These are phyloP conservation scores for Rutstroemia sydowiana DNA, from an alignment of 2,329 filamentous ascomycete species.

Conservation along the genomic window DNA sequence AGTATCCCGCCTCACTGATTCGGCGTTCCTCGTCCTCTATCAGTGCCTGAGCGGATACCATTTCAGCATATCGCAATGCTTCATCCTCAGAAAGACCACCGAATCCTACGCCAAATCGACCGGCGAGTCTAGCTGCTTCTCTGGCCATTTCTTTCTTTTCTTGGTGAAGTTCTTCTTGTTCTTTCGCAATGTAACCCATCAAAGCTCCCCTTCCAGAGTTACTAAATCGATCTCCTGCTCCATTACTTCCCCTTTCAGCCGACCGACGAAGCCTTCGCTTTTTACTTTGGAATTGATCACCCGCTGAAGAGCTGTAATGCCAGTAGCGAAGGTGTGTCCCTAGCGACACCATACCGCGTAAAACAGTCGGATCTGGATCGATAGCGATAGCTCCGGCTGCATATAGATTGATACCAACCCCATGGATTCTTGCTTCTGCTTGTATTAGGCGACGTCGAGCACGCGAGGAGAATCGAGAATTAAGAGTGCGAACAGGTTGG, in stretches of 20 bases:
- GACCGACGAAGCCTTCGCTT: slow-evolving; percentile 73
- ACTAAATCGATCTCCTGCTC: slow-evolving; percentile 47
- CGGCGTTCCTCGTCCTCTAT: slow-evolving; percentile 49
- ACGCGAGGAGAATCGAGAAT: slow-evolving; percentile 74
- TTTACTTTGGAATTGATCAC: slow-evolving; percentile 64
- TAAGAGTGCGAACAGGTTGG: slow-evolving; percentile 76
- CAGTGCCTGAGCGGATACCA: slow-evolving; percentile 57
- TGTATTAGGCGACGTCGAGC: slow-evolving; percentile 68
- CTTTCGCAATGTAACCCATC: slow-evolving; percentile 77
- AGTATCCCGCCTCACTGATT: slow-evolving; percentile 43
- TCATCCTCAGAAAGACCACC: slow-evolving; percentile 60
- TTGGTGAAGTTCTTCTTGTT: slow-evolving; percentile 69
- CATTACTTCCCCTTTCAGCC: slow-evolving; percentile 50
- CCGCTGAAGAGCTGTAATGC: slow-evolving; percentile 79
- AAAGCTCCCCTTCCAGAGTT: slow-evolving; percentile 62
- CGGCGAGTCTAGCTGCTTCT: slow-evolving; percentile 63
- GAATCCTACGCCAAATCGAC: slow-evolving; percentile 78
- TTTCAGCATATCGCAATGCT: slow-evolving; percentile 55
- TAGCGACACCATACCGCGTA: slow-evolving; percentile 81
- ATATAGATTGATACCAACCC: slow-evolving; percentile 67
- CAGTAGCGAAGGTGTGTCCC: slow-evolving; percentile 86
- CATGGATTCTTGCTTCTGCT: slow-evolving; percentile 58
- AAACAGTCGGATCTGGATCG: slow-evolving; percentile 77
- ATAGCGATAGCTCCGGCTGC: slow-evolving; percentile 78
- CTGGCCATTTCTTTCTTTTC: slow-evolving; percentile 61